Base-by-base conservation (phyloP, 352 stramenopile species). In the Phytopythium boreale region DNA sequence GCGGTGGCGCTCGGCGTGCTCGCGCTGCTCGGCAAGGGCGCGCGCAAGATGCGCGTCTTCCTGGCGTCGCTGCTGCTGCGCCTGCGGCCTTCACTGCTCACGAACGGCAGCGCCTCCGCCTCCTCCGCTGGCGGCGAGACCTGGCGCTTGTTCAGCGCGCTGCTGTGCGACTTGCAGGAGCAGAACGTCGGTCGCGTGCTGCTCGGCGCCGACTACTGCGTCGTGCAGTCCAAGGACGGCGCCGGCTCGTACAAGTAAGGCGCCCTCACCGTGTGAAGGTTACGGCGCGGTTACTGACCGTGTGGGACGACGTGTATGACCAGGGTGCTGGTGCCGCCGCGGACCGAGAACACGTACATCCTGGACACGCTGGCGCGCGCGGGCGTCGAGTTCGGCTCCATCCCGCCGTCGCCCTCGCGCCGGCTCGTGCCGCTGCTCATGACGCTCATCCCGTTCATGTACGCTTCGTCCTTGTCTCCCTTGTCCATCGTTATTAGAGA, bases 381-480 rank as follows among this genome's bases (percentile, higher is more conserved):
- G 17, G 82, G 76, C 43, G 82, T 94, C 26, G 83, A 91, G 31
- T 92, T 94, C 50, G 85, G 85, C 20, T 84, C 81, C 20, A 50
- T 88, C 37, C 62, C 65, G 8, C 75, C 81, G n/a, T 82, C 86
- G 0, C 61, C 75, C 12, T 72, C 74, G 12, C 79, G 79, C 22
- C 66, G 61, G 37, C 59, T 92, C 43, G 51, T 85, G 24, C 84
- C 86, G 7, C 51, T 92, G 6, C 64, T 89, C 34, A 72, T 95
- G 56, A 80, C 84, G 14, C 58, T 92, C 20, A 74, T 95, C 34
- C 86, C 86, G 22, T 91, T 95, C 70, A 72, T 93, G 73, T 86
- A 75, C 44, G 68, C 67, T 1, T 10, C 26, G 34, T 31, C 2
- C 15, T 46, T 8, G 34, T 39, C n/a, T n/a, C n/a, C n/a, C n/a